phyloP scores from a whole-genome alignment of 2,329 filamentous ascomycete species.

The Gliomastix tumulicola region DNA sequence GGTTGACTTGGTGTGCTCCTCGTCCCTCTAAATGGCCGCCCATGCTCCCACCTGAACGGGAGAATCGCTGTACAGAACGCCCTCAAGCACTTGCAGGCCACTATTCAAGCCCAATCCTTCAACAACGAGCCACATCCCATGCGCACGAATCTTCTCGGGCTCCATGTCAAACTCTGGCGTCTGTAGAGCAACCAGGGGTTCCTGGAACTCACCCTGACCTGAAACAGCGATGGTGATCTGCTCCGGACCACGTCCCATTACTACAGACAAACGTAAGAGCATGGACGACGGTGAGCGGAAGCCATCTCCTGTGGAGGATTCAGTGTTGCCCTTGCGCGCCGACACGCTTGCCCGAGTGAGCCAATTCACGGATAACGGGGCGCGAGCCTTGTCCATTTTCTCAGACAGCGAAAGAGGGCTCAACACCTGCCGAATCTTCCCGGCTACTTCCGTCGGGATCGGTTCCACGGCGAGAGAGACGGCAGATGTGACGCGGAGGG shows the following conservation, averaged over 20 bases:
- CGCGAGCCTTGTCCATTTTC: constrained; percentile 30
- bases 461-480: constrained; percentile 46
- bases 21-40: constrained; percentile 29
- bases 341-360: constrained; percentile 49
- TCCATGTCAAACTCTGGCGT: constrained; percentile 70
- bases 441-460: constrained; percentile 68
- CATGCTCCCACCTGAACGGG: constrained; percentile 34
- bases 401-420: constrained; percentile 44
- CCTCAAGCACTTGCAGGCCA: constrained; percentile 34
- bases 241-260: constrained; percentile 65
- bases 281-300: constrained; percentile 34
- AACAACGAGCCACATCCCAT: constrained; percentile 72
- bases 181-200: constrained; percentile 58
- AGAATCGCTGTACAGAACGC: constrained; percentile 45
- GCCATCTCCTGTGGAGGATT: constrained; percentile 10
- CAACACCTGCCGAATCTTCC: constrained; percentile 58
- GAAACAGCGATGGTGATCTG: constrained; percentile 58
- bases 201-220: constrained; percentile 67
- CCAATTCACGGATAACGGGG: constrained; percentile 28
- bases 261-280: constrained; percentile 62
- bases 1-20: too few relatives aligned
- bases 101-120: constrained; percentile 63
- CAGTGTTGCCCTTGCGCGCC: constrained; percentile 9
- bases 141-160: constrained; percentile 46
- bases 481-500: constrained; percentile 65